A percentile compares a stretch with the other conserved stretches of the same genome.
These are phyloP conservation scores for Penicillium coffeae DNA, from an alignment of 495 filamentous ascomycete genomes.

Conservation along the genomic window DNA sequence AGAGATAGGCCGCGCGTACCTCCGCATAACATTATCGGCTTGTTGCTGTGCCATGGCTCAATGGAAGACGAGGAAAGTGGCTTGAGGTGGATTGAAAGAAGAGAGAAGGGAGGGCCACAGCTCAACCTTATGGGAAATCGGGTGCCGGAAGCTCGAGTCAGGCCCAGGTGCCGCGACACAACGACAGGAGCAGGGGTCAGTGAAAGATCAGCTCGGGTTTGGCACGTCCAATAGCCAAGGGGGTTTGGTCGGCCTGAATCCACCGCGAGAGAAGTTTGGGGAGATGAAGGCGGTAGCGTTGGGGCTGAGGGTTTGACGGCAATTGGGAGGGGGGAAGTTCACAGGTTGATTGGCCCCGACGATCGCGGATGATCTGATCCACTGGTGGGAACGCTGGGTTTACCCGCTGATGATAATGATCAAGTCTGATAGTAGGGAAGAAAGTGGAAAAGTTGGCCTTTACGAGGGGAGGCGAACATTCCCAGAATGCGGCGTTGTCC, in stretches of 20 bases:
- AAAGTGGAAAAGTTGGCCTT: background rate
- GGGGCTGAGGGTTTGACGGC: conserved; percentile 14
- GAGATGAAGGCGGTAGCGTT: conserved; percentile 14
- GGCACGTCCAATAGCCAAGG: conserved; percentile 14
- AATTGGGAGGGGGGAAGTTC: background rate
- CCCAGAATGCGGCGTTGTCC: background rate
- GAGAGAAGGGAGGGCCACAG: conserved; percentile 3
- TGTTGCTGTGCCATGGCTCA: conserved; percentile 57
- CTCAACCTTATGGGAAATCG: conserved; percentile 3
- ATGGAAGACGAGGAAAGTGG: conserved; percentile 5
- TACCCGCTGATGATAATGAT: background rate
- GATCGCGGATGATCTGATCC: conserved; percentile 2
- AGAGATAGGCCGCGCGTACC: conserved; percentile 45
- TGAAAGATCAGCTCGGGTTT: conserved; percentile 12
- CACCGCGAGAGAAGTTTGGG: conserved; percentile 19
- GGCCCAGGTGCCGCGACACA: conserved; percentile 10
- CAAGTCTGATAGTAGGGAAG: background rate
- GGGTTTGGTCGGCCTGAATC: conserved; percentile 15
- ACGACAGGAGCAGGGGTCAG: conserved; percentile 14
- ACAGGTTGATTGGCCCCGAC: background rate
- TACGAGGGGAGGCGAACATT: background rate
- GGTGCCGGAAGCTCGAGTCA: conserved; percentile 4
- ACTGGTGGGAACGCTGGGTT: background rate
- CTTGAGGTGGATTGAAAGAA: conserved; percentile 6
- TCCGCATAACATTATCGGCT: conserved; percentile 67